Evolutionary conservation across 495 filamentous ascomycete genomes (phyloP), one percentile per base, ranked within the genome.

Genomic region (Podospora sp.): DNA sequence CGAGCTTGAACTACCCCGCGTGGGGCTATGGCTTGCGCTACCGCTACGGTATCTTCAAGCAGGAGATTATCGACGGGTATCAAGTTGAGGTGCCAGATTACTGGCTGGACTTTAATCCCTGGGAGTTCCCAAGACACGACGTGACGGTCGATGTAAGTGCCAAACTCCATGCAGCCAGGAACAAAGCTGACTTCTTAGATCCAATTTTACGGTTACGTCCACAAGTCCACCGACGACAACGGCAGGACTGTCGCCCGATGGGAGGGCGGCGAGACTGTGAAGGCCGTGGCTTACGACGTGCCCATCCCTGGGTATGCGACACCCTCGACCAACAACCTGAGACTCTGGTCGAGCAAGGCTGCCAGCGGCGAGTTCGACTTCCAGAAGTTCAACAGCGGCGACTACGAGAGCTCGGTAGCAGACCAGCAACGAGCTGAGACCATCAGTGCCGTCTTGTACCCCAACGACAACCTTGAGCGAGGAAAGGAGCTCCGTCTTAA

Each of bases 31-130:
- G 93, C 20, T 79, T 99, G 70, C 87, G 95, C 65, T 99, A 99
- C 78, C 85, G 92, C 71, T 99, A 99, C 77, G 95, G 95, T 70
- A 99, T 99, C 75, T 99, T 99, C 88, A 97, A 97, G 82, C 95
- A 99, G 81, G 94, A 99, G 82, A 97, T 99, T 70, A 87, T 97
- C 59, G 90, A 98, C 73, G 95, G 95, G 20, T 98, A 97, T 73
- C 95, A 99, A 78, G 92, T 98, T 59, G 95, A 99, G 72, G 89
- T 98, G 56, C 95, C 95, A 22, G 95, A 99, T 77, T 99, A 99
- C 79, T 99, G 95, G 95, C 87, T 99, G 33, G 95, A 98, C 74
- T 97, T 97, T 77, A 98, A 98, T 83, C 95, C 96, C 6, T 99
- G 95, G 95, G 95, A 99, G 73, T 98, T 99, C 73, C 92, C 94